phyloP scores from a whole-genome alignment of 2,329 filamentous ascomycete genomes.

The Trichoderma sp. region DNA sequence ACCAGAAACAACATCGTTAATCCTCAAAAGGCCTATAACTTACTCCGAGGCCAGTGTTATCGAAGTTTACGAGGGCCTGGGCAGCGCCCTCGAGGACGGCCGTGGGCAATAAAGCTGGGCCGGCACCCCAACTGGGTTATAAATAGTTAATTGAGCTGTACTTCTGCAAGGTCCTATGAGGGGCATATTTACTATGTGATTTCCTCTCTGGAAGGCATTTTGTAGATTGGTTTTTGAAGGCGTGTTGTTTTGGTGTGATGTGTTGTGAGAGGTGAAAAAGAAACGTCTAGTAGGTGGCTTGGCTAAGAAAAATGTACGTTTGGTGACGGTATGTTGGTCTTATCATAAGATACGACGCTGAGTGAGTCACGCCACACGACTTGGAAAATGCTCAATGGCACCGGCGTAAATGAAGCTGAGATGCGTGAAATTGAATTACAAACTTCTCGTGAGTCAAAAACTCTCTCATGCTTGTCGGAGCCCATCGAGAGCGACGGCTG shows the following conservation, averaged over 20 bases:
- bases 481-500: not conserved
- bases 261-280: not conserved
- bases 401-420: not conserved
- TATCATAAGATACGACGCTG: not conserved
- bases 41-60: slow-evolving; percentile 72
- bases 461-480: not conserved
- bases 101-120: slow-evolving; percentile 84
- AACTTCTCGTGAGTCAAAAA: not conserved
- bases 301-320: not conserved
- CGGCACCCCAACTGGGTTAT: slow-evolving; percentile 68
- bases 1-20: no score
- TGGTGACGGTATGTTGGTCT: not conserved
- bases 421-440: not conserved
- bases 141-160: no score
- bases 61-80: slow-evolving; percentile 76
- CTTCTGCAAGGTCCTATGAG: no score
- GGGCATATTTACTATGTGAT: slow-evolving; percentile 59
- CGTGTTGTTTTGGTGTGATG: not conserved
- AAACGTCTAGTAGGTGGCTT: not conserved
- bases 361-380: not conserved
- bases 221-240: not conserved
- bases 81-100: slow-evolving; percentile 76
- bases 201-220: slow-evolving; percentile 72
- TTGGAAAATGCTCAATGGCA: not conserved
- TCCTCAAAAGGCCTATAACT: no score